Percentiles rank a stretch among this genome's conserved stretches.
These are phyloP conservation scores for Backusella macrospora DNA, from an alignment of 192 early-diverging fungal genomes.

Conservation along the genomic window DNA sequence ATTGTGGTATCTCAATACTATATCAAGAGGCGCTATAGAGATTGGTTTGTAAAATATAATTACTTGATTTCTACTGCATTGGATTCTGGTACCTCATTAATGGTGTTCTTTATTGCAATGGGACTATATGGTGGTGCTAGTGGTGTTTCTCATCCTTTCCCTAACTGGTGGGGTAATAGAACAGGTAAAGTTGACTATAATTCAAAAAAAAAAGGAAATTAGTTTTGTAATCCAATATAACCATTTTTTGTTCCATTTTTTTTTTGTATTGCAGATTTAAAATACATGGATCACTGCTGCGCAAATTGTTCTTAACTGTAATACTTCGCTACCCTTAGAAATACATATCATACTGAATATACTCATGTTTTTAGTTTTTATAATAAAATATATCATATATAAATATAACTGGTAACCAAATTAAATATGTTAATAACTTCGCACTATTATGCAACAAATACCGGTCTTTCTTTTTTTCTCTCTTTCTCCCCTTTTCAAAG, in stretches of 20 bases:
- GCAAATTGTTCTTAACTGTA: constrained; percentile 7
- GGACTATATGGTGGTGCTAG: constrained; percentile 25
- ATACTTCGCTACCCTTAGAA: too few species aligned
- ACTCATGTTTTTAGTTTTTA: too few species aligned
- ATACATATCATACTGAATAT: too few species aligned
- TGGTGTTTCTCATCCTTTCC: constrained; percentile 32
- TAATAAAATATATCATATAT: too few species aligned
- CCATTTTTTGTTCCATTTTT: background rate
- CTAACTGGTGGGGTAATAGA: constrained; percentile 37
- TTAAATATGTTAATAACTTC: too few species aligned
- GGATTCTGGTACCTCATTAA: constrained; percentile 50
- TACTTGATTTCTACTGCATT: constrained; percentile 60
- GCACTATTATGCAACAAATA: too few species aligned
- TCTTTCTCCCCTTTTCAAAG: too few species aligned
- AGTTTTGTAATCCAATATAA: background rate
- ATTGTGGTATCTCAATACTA: constrained; percentile 49
- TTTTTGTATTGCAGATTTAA: constrained; percentile 12
- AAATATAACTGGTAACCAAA: too few species aligned
- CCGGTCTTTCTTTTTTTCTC: too few species aligned
- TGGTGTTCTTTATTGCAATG: constrained; percentile 35
- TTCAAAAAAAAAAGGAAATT: background rate
- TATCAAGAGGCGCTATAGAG: constrained; percentile 36
- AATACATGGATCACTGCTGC: constrained; percentile 30
- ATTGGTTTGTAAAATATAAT: constrained; percentile 56
- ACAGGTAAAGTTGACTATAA: background rate